Percentiles rank a stretch among this genome's conserved stretches.
These are phyloP conservation scores for Tolypocladium nubicola DNA, from an alignment of 2,329 filamentous ascomycete species.

Conservation along the genomic window DNA sequence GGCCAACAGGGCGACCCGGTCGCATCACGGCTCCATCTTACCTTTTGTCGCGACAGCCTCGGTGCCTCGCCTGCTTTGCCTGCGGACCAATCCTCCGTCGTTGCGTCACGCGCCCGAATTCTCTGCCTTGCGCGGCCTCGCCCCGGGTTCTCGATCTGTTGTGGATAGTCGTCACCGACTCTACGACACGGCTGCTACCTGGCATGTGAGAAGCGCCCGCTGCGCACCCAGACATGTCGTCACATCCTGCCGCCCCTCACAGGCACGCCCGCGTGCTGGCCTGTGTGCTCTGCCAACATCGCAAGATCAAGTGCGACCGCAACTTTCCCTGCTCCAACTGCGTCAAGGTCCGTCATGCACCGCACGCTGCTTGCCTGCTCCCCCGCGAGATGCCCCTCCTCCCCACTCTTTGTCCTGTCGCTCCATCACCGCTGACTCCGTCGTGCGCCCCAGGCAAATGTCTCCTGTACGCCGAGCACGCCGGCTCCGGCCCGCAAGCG, in stretches of 20 bases:
- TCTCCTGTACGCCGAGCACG: slow-evolving; percentile 48
- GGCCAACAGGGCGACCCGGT: not conserved
- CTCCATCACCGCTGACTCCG: slow-evolving; percentile 3
- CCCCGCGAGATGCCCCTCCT: not conserved
- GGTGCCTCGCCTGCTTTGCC: not conserved
- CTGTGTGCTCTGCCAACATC: slow-evolving; percentile 48
- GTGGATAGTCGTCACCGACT: not conserved
- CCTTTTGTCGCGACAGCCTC: not conserved
- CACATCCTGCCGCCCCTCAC: slow-evolving; percentile 13
- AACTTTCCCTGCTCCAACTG: slow-evolving; percentile 50
- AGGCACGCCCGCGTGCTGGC: slow-evolving; percentile 38
- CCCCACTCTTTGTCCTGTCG: not conserved
- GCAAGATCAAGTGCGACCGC: slow-evolving; percentile 54
- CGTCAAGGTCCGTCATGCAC: slow-evolving; percentile 35
- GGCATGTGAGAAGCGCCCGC: slow-evolving; percentile 17
- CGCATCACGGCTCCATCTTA: not conserved
- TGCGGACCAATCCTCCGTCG: not conserved
- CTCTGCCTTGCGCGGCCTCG: not conserved
- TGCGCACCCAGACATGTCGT: slow-evolving; percentile 18
- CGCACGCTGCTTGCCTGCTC: not conserved
- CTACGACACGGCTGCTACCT: slow-evolving; percentile 1
- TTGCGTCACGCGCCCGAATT: not conserved
- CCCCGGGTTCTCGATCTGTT: not conserved
- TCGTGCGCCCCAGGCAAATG: slow-evolving; percentile 36
- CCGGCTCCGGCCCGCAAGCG: slow-evolving; percentile 50